phyloP scores from a whole-genome alignment of 305 asterid species.

The Lippia alba region DNA sequence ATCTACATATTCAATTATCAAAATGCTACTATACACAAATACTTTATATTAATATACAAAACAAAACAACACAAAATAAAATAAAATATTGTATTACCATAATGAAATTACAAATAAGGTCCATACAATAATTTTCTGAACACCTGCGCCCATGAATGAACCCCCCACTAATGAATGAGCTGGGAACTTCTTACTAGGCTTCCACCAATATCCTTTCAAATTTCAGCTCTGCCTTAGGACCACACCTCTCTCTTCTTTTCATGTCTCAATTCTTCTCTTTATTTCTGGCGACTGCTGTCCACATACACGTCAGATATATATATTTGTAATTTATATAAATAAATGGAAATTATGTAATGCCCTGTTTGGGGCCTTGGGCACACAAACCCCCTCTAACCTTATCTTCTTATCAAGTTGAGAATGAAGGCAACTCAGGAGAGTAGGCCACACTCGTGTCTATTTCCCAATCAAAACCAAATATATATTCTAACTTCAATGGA shows the following conservation, averaged over 20 bases:
- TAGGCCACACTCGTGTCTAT: constrained; percentile 33
- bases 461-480: background rate
- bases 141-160: too few relatives aligned
- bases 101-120: too few relatives aligned
- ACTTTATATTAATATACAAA: too few relatives aligned
- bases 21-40: too few relatives aligned
- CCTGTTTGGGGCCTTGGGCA: constrained; percentile 29
- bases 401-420: constrained; percentile 28
- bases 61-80: too few relatives aligned
- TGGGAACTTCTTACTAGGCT: constrained; percentile 22
- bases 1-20: too few relatives aligned
- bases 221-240: constrained; percentile 16
- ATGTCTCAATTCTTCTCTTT: background rate
- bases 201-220: constrained; percentile 16
- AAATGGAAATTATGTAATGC: background rate
- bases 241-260: constrained; percentile 25
- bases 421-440: constrained; percentile 23
- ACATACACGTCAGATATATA: constrained; percentile 37
- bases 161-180: too few relatives aligned
- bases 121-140: too few relatives aligned
- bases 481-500: constrained; percentile 21
- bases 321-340: background rate
- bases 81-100: too few relatives aligned
- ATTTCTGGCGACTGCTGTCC: constrained; percentile 28
- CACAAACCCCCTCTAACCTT: constrained; percentile 39